Base-by-base conservation (phyloP, 1,284 basidiomycete species). In the Puccinia coronata region DNA sequence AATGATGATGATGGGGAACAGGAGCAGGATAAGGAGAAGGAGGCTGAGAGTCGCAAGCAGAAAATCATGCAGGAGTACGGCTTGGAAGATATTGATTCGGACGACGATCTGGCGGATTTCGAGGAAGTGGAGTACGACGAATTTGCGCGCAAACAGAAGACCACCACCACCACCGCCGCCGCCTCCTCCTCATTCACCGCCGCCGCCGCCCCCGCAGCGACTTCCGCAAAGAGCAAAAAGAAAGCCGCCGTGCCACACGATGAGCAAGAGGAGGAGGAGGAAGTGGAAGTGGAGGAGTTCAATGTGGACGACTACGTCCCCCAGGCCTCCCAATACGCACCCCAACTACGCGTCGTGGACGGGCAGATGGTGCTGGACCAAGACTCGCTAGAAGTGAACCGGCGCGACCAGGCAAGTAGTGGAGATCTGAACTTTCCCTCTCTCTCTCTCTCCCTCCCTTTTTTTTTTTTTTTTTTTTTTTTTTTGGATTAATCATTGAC, bases 311-410 rank as follows among this genome's bases (percentile, higher is more conserved):
- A 63, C 49, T 80, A 63, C 39, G 43, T 65, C 12, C 78, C 78
- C 16, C 53, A 80, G 47, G 28, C 78, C 1, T 92, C 90, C 83
- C 89, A 90, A n/a, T 92, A 89, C 84, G 93, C 91, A 82, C 92
- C 92, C 16, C 92, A 93, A 86, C 90, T 94, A 82, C 90, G 92
- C 41, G 91, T 93, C 82, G 91, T 92, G 1, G 92, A 92, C 84
- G 93, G 93, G 67, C 91, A 93, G 85, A 91, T 92, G 5, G 90
- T 94, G 72, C 89, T 94, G 74, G 92, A 94, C 84, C 92, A 93
- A 85, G 90, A 92, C 47, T 93, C 92, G 20, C 87, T 93, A 20
- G 90, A 91, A 80, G 91, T 94, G 49, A 92, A 93, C 83, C 90
- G 92, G 4, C 77, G 78, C n/a, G 77, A 53, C 23, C 59, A 76